Evolutionary conservation across 257 asterid genomes (phyloP).

Genomic region (Rehmannia glutinosa): DNA sequence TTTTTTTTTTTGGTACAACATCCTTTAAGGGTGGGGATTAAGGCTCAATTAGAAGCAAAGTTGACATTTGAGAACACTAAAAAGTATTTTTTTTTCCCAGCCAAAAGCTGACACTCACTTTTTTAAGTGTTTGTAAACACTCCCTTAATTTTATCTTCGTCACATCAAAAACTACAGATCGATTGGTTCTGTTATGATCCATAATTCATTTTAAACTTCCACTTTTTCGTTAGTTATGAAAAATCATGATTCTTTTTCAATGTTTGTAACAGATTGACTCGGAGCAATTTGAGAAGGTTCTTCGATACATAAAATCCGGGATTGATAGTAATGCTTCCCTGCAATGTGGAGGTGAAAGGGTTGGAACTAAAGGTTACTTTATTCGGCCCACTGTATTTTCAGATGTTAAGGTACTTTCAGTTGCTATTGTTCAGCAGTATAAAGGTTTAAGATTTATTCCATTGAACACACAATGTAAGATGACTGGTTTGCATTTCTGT

Average conservation of each 20-base stretch:
- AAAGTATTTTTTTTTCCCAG: too few species aligned
- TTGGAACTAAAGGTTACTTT: slow-evolving; percentile 69
- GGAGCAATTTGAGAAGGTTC: slow-evolving; percentile 67
- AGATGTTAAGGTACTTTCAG: slow-evolving; percentile 53
- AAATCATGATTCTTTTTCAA: neutral
- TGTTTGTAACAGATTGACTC: slow-evolving; percentile 45
- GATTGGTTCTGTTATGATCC: too few species aligned
- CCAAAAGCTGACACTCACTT: too few species aligned
- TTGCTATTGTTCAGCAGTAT: neutral
- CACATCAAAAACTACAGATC: too few species aligned
- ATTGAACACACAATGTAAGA: neutral
- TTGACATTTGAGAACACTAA: too few species aligned
- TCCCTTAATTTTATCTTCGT: neutral
- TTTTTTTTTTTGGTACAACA: too few species aligned
- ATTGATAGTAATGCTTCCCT: slow-evolving; percentile 51
- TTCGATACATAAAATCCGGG: slow-evolving; percentile 62
- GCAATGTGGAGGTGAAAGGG: slow-evolving; percentile 70
- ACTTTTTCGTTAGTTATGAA: too few species aligned
- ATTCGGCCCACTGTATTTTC: slow-evolving; percentile 80
- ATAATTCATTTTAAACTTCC: too few species aligned
- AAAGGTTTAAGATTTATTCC: too few species aligned
- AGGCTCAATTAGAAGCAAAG: too few species aligned
- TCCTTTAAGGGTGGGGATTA: too few species aligned
- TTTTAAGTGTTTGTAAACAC: neutral
- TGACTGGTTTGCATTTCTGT: neutral